These are phyloP conservation scores for Dalbergia cultrata DNA, from an alignment of 306 rosid genomes.

Conservation along the genomic window DNA sequence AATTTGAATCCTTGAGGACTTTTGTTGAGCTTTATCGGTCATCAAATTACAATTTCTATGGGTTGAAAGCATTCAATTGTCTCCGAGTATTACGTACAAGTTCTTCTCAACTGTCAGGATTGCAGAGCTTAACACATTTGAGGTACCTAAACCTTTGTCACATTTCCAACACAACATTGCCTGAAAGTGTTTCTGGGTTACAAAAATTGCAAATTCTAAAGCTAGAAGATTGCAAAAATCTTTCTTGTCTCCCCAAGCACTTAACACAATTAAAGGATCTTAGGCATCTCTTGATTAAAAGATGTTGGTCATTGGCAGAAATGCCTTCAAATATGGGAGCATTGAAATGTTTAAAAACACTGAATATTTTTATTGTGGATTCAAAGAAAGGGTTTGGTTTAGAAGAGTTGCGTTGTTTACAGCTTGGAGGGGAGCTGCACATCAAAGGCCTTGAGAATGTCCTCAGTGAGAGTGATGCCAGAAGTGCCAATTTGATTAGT, in stretches of 20 bases:
- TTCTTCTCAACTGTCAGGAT: too few relatives aligned
- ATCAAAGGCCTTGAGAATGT: conserved; percentile 26
- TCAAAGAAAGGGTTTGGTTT: background rate
- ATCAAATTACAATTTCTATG: too few relatives aligned
- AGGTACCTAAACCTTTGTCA: background rate
- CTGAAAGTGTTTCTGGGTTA: background rate
- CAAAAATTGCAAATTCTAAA: conserved; percentile 26
- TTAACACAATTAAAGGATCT: conserved; percentile 13
- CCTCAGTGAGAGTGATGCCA: background rate
- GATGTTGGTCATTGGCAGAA: background rate
- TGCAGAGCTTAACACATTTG: background rate
- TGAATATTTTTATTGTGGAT: conserved; percentile 16
- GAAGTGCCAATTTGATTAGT: background rate
- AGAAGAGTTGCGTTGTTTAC: conserved; percentile 5
- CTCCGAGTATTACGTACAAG: conserved; percentile 7
- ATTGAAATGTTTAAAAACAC: background rate
- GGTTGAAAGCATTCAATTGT: too few relatives aligned
- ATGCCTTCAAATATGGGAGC: conserved; percentile 3
- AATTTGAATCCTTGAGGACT: conserved; percentile 35
- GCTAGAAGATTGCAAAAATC: rapidly evolving
- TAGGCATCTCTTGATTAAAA: background rate
- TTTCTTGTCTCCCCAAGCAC: background rate
- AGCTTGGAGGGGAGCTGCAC: conserved; percentile 7
- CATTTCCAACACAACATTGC: background rate
- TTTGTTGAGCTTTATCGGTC: background rate